Percentiles rank a stretch among this genome's conserved stretches.
phyloP scores from a whole-genome alignment of 2,329 filamentous ascomycete species.

The Colletotrichum sp. region DNA sequence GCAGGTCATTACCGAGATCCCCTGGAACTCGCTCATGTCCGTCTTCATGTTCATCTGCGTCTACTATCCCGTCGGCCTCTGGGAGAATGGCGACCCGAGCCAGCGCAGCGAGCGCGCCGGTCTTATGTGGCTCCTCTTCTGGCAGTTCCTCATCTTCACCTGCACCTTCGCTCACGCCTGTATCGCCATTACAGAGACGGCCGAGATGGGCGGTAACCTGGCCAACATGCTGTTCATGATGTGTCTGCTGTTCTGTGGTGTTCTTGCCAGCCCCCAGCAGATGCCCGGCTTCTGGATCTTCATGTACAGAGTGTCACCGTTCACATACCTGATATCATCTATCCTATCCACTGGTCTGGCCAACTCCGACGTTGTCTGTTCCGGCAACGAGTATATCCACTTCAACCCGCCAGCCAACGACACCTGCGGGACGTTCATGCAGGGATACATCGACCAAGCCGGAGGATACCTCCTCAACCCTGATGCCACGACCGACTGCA shows the following conservation, averaged over 20 bases:
- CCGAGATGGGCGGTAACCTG: conserved; percentile 68
- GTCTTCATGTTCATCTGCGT: conserved; percentile 68
- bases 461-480: conserved; percentile 55
- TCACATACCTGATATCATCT: conserved; percentile 71
- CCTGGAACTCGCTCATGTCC: conserved; percentile 67
- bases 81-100: conserved; percentile 59
- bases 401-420: conserved; percentile 55
- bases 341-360: conserved; percentile 48
- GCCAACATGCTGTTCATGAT: conserved; percentile 64
- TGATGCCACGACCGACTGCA: conserved; percentile 44
- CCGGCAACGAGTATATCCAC: conserved; percentile 50
- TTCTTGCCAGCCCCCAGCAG: conserved; percentile 59
- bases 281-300: conserved; percentile 75
- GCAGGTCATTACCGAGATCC: conserved; percentile 71
- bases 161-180: conserved; percentile 71
- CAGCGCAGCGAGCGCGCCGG: conserved; percentile 56
- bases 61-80: conserved; percentile 72
- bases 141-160: conserved; percentile 69
- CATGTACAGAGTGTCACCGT: conserved; percentile 72
- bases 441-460: conserved; percentile 40
- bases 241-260: conserved; percentile 61
- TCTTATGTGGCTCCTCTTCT: conserved; percentile 68
- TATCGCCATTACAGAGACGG: conserved; percentile 67
- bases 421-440: conserved; percentile 55
- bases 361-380: conserved; percentile 26